A percentile compares a stretch with the other conserved stretches of the same genome.
Conservation (phyloP, 257 asterid species). For the Lavandula angustifolia region DNA sequence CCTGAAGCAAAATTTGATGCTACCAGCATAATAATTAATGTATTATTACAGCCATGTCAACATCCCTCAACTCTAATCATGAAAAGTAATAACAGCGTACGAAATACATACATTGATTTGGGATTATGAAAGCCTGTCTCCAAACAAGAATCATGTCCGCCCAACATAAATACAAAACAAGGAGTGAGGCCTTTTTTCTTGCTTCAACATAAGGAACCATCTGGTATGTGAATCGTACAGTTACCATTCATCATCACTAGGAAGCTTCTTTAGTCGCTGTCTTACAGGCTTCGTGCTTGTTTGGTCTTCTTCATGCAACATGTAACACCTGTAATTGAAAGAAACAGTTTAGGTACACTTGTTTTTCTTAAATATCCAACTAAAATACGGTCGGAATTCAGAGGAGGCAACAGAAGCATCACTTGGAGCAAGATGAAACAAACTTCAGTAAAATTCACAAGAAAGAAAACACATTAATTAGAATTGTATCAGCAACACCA, state of each 20-base stretch:
- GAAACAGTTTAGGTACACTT: slow-evolving; percentile 26
- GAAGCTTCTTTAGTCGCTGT: slow-evolving; percentile 39
- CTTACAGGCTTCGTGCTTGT: slow-evolving; percentile 8
- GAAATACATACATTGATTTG: slow-evolving; percentile 34
- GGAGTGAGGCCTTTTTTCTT: slow-evolving; percentile 22
- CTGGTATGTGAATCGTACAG: slow-evolving; percentile 22
- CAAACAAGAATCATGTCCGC: slow-evolving; percentile 33
- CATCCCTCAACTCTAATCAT: slow-evolving; percentile 41
- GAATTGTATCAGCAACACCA: slow-evolving; percentile 42
- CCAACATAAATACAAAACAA: not conserved
- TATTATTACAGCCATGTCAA: slow-evolving; percentile 35
- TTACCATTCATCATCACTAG: slow-evolving; percentile 25
- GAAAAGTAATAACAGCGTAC: slow-evolving; percentile 33
- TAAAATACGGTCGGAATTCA: not conserved
- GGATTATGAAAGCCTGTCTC: slow-evolving; percentile 26
- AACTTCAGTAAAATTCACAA: slow-evolving; percentile 16
- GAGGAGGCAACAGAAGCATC: slow-evolving; percentile 10
- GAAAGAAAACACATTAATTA: slow-evolving; percentile 7
- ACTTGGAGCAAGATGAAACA: slow-evolving; percentile 20
- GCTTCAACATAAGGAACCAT: slow-evolving; percentile 12
- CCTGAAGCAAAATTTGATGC: too few species aligned
- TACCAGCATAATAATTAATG: slow-evolving; percentile 31
- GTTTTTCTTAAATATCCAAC: not conserved
- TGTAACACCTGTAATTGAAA: slow-evolving; percentile 31
- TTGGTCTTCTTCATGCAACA: slow-evolving; percentile 14